A percentile compares a stretch with the other conserved stretches of the same genome.
Evolutionary conservation across 1,284 basidiomycete genomes (phyloP).

Genomic region (Marasmius sp.): DNA sequence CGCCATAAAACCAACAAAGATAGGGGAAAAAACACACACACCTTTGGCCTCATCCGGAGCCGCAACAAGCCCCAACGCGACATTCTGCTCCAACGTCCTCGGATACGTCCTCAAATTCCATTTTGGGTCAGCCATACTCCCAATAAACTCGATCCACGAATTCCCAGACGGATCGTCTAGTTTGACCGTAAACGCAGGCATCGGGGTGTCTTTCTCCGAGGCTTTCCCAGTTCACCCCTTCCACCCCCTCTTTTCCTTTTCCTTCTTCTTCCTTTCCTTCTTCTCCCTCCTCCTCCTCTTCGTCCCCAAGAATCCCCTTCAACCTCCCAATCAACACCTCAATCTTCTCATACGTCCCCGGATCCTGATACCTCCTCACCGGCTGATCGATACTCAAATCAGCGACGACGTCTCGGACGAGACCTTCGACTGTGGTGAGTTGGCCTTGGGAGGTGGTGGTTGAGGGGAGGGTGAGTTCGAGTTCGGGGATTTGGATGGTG

Average conservation of each 20-base stretch:
- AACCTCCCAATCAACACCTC: slow-evolving; percentile 73
- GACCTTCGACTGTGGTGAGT: slow-evolving; percentile 94
- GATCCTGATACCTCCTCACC: slow-evolving; percentile 81
- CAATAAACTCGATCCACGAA: slow-evolving; percentile 89
- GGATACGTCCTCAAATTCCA: slow-evolving; percentile 92
- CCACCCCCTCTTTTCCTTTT: slow-evolving; percentile 21
- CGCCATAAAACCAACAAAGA: too few species aligned
- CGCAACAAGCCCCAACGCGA: slow-evolving; percentile 71
- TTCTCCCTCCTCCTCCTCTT: slow-evolving; percentile 58
- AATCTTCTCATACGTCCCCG: slow-evolving; percentile 77
- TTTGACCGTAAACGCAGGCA: slow-evolving; percentile 80
- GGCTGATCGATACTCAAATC: slow-evolving; percentile 90
- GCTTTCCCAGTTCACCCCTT: slow-evolving; percentile 27
- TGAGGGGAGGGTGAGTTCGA: slow-evolving; percentile 85
- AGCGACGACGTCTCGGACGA: slow-evolving; percentile 81
- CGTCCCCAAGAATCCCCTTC: slow-evolving; percentile 68
- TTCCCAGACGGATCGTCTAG: slow-evolving; percentile 96
- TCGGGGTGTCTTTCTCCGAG: slow-evolving; percentile 46
- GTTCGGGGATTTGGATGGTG: slow-evolving; percentile 84
- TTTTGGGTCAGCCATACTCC: slow-evolving; percentile 82
- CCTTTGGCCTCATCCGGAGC: slow-evolving; percentile 39
- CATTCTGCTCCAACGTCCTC: slow-evolving; percentile 84
- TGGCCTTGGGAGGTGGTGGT: slow-evolving; percentile 78
- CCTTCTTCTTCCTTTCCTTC: slow-evolving; percentile 52
- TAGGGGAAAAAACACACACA: not conserved